Base-by-base conservation (phyloP, 306 rosid genomes). In the Cucumis hystrix region DNA sequence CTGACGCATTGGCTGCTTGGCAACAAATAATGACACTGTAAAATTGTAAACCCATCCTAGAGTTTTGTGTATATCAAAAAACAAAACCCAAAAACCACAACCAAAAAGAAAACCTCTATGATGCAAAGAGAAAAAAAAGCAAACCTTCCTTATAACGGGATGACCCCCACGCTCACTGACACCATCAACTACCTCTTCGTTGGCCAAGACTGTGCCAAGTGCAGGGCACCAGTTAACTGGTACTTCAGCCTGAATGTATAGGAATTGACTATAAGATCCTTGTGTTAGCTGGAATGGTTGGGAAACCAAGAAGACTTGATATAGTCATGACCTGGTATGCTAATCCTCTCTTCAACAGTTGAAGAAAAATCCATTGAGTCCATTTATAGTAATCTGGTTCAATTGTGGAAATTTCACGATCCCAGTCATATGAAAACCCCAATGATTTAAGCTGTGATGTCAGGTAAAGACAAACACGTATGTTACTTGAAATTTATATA, bases 1-100 rank as follows among this genome's bases (percentile, higher is more conserved):
- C 85, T 95, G 98, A 87, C 90, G 86, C 98, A 95, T 95, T 78
- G 98, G 98, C 98, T 95, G 98, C 95, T 95, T 85, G 92, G 93
- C 87, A 89, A 88, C 86, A 92, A 95, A 90, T 89, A 89, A 95
- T 17, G 85, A 89, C 85, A 92, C 93, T 86, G 96, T 84, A 92
- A 85, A 86, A 91, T 89, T 89, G 85, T 84, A 81, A 83, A 87
- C 86, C 87, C 84, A 83, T 87, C 85, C 88, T 79, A 86, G 83
- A 58, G 69, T 60, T 75, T 80, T 78, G 52, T 18, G 23, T 40
- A 14, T 66, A 66, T n/a, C 49, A 52, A 63, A 23, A 25, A 30
- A 16, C 57, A 16, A 51, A 51, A 15, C n/a, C 56, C 56, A 51
- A 51, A 52, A 52, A 47, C 52, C 2, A 47, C 16, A 47, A 47